Evolutionary conservation across 139 green algal species (phyloP), one percentile per base, ranked within the genome.

Genomic region (Tetraselmis striata): DNA sequence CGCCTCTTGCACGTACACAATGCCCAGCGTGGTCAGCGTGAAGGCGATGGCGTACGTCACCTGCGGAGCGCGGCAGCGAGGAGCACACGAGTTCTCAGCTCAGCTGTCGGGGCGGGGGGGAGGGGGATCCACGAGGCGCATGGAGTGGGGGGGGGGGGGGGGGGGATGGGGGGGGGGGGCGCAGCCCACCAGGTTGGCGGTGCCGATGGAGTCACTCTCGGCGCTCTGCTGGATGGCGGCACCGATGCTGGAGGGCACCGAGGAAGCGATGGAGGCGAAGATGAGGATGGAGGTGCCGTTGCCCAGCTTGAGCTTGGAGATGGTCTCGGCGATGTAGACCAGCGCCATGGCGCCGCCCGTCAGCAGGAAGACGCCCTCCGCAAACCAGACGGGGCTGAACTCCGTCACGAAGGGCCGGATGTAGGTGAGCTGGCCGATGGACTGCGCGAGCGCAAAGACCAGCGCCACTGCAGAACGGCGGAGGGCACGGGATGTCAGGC

Each of bases 271-370:
- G 90, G 97, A 97, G 77, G 94, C 93, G 86, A 98, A 98, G 88
- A 99, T 99, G 83, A 99, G 93, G 76, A 99, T 88, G n/a, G 90
- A 96, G 74, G 96, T 99, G 83, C 95, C 95, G 88, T 99, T 99
- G 84, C 97, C 97, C 29, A 99, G 92, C 92, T 99, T 98, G 28
- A 98, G 87, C 83, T 98, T 95, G 23, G 79, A 92, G 85, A 99
- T 96, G n/a, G 91, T 90, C 83, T 99, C 96, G 22, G 92, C 86
- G 23, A 92, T 78, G 80, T 95, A 95, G 29, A 98, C 90, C 1
- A 98, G 87, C 24, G 94, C 85, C 88, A 98, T 93, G 75, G 95
- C 91, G 2, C 96, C 96, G 0, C 94, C 93, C 25, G 94, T 94
- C 23, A 99, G 92, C 26, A 89, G 88, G 28, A 93, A 27, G 25